Base-by-base conservation (phyloP, 331 rosid genomes). In the Quercus lobata region DNA sequence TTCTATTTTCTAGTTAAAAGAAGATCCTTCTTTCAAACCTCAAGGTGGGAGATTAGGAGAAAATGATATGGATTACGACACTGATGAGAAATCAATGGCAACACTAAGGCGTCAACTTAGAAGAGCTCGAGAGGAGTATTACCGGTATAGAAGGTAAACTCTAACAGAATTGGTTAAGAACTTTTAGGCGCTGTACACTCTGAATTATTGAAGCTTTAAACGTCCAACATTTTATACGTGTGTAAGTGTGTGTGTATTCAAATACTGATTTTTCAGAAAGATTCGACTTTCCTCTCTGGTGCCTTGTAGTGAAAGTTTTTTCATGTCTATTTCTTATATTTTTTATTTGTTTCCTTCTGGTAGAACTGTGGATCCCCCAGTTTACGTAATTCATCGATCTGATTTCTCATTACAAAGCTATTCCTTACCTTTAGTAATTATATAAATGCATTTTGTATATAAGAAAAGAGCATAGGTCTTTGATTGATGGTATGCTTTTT, bases 81-180 rank as follows among this genome's bases (percentile, higher is more conserved):
- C 92, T 18, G 92, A 88, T 46, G 92, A 88, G 82, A 88, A 88
- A 81, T 86, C 92, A 52, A 88, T 88, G 92, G 92, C 92, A 17
- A 88, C 90, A 11, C 82, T 88, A 56, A 80, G 92, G 84, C 88
- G 92, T 55, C 90, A 88, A 75, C 88, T 88, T 72, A 88, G 90
- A 32, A 77, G 86, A 74, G 79, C 92, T 68, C 85, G 84, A 71
- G 92, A 86, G 84, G 90, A 86, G 82, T 88, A 88, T 82, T 88
- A 88, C 69, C 88, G 92, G 44, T 88, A 82, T 69, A 86, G 84
- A 82, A 88, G 92, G 92, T 88, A 76, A 12, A 62, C 16, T 27
- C 69, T 62, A 62, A 27, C 10, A 71, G 52, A 68, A 68, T 57
- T 66, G 74, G 76, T 72, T 73, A 35, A 19, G 52, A 66, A 9